A percentile compares a stretch with the other conserved stretches of the same genome.
Conservation (phyloP, 1,284 basidiomycete genomes). For the Marasmius oreades region DNA sequence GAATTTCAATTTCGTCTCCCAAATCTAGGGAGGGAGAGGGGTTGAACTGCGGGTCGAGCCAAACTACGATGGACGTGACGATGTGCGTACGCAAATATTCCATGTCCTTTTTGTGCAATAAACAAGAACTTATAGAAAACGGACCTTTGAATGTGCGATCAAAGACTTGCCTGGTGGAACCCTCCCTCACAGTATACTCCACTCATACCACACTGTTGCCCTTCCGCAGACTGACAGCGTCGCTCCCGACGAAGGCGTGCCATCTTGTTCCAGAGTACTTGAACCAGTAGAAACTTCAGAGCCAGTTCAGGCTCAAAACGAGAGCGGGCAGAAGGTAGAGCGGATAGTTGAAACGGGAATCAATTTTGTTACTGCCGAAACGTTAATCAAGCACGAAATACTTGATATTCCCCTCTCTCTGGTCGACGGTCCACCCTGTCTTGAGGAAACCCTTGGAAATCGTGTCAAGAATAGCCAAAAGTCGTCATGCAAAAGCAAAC, state of each 20-base stretch:
- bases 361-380: too few relatives aligned
- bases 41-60: neutral
- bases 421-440: too few relatives aligned
- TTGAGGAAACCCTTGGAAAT: too few relatives aligned
- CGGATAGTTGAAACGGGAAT: too few relatives aligned
- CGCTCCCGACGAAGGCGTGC: neutral
- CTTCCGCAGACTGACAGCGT: neutral
- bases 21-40: neutral
- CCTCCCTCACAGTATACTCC: neutral
- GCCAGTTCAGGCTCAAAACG: neutral
- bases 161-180: neutral
- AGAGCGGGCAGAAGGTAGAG: neutral
- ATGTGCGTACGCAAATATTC: neutral
- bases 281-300: neutral
- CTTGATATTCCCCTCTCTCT: too few relatives aligned
- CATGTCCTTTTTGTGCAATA: neutral
- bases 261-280: neutral
- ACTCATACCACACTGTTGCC: neutral
- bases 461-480: too few relatives aligned
- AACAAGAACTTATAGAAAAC: neutral
- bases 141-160: neutral
- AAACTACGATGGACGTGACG: neutral
- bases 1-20: neutral
- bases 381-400: too few relatives aligned
- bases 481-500: too few relatives aligned